phyloP scores from a whole-genome alignment of 1,284 basidiomycete species.

The Ustilago sp. region DNA sequence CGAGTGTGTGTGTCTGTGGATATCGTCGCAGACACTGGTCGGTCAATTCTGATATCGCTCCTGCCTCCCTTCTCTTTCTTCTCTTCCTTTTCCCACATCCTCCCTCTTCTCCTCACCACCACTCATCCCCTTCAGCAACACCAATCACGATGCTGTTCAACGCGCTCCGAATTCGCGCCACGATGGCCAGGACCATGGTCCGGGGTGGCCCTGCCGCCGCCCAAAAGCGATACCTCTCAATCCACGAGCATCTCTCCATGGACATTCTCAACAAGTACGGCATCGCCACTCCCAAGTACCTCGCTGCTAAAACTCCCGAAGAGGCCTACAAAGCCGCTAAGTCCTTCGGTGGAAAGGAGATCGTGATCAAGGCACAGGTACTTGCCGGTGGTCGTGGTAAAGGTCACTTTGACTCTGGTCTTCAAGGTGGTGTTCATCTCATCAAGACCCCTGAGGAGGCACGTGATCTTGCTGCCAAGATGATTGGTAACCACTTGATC shows the following conservation, averaged over 20 bases:
- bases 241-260: conserved; percentile 99
- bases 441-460: conserved; percentile 93
- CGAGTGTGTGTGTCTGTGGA: conserved; percentile 4
- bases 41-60: conserved; percentile 11
- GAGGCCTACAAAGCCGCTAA: conserved; percentile 91
- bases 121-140: conserved; percentile 1
- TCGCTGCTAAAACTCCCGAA: conserved; percentile 85
- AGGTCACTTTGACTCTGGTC: conserved; percentile 94
- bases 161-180: conserved; percentile 57
- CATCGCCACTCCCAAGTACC: conserved; percentile 92
- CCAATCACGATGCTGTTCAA: conserved; percentile 45
- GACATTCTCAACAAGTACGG: conserved; percentile 97
- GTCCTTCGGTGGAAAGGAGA: conserved; percentile 76
- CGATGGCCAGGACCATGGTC: conserved; percentile 54
- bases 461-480: conserved; percentile 85
- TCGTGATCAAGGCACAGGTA: conserved; percentile 93
- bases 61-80: neutral
- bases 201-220: conserved; percentile 44
- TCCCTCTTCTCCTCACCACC: conserved; percentile 3
- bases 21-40: conserved; percentile 1
- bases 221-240: conserved; percentile 92
- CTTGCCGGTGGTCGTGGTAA: conserved; percentile 98
- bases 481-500: conserved; percentile 96
- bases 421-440: conserved; percentile 97
- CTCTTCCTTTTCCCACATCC: neutral